A percentile compares a stretch with the other conserved stretches of the same genome.
These are phyloP conservation scores for Cadophora malorum DNA, from an alignment of 2,329 filamentous ascomycete species.

Conservation along the genomic window DNA sequence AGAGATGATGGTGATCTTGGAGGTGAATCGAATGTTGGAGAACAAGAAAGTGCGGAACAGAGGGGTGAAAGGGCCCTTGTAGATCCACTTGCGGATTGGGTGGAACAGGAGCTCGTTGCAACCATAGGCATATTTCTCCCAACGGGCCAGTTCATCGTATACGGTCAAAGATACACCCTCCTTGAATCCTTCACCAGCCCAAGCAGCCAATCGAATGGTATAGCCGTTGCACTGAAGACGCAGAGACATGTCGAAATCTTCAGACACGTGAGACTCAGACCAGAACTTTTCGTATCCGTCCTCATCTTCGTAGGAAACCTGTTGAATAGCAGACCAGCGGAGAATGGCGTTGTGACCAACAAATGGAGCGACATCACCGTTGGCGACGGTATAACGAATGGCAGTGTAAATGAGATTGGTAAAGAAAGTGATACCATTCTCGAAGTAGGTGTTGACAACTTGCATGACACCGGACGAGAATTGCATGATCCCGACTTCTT, in stretches of 20 bases:
- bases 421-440: conserved; percentile 74
- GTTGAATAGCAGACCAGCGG: conserved; percentile 77
- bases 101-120: conserved; percentile 85
- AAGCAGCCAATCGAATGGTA: conserved; percentile 74
- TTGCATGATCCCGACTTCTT: conserved; percentile 80
- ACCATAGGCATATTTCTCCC: conserved; percentile 88
- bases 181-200: conserved; percentile 79
- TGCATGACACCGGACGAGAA: conserved; percentile 82
- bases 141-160: conserved; percentile 82
- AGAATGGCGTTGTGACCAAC: conserved; percentile 83
- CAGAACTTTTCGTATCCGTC: conserved; percentile 77
- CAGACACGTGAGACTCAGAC: conserved; percentile 81
- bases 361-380: conserved; percentile 79
- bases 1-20: conserved; percentile 76
- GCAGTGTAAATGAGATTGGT: conserved; percentile 78
- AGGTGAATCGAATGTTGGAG: conserved; percentile 76
- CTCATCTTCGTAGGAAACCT: conserved; percentile 72
- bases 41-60: conserved; percentile 77
- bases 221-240: conserved; percentile 76
- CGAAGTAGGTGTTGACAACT: conserved; percentile 75
- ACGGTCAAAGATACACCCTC: conserved; percentile 85
- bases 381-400: conserved; percentile 78
- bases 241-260: conserved; percentile 84
- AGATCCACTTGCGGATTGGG: conserved; percentile 75
- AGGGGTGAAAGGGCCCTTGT: conserved; percentile 77